These are phyloP conservation scores for Hanseniaspora singularis DNA, from an alignment of 805 yeast species.

Conservation along the genomic window DNA sequence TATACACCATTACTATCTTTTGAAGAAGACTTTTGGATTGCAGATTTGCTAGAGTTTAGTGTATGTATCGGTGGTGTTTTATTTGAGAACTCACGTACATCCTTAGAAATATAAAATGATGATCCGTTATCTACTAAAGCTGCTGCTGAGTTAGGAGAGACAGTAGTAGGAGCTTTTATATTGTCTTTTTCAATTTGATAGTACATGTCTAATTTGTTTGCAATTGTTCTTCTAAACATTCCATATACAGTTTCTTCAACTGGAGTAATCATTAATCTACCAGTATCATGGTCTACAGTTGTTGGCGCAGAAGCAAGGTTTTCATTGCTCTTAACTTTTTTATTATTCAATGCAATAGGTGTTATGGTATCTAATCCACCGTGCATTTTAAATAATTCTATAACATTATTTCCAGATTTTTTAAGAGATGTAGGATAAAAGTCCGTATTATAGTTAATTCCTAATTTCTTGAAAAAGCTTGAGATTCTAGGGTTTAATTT, in stretches of 20 bases:
- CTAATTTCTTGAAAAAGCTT: constrained; percentile 6
- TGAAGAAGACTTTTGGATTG: background rate
- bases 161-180: background rate
- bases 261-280: constrained; percentile 2
- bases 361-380: background rate
- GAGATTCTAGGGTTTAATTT: constrained; percentile 5
- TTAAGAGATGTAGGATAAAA: constrained; percentile 4
- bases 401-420: background rate
- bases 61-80: constrained; percentile 1
- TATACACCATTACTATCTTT: background rate
- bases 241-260: constrained; percentile 1
- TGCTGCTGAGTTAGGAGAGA: background rate
- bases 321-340: background rate
- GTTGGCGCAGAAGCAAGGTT: background rate
- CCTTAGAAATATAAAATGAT: constrained; percentile 11
- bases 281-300: constrained; percentile 7
- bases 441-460: constrained; percentile 10
- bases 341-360: background rate
- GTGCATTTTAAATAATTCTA: background rate
- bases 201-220: background rate
- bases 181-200: constrained; percentile 2
- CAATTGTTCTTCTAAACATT: background rate
- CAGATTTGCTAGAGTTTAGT: background rate
- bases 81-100: constrained; percentile 8
- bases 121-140: background rate